phyloP scores from a whole-genome alignment of 306 rosid species.

The Begonia peltatifolia region DNA sequence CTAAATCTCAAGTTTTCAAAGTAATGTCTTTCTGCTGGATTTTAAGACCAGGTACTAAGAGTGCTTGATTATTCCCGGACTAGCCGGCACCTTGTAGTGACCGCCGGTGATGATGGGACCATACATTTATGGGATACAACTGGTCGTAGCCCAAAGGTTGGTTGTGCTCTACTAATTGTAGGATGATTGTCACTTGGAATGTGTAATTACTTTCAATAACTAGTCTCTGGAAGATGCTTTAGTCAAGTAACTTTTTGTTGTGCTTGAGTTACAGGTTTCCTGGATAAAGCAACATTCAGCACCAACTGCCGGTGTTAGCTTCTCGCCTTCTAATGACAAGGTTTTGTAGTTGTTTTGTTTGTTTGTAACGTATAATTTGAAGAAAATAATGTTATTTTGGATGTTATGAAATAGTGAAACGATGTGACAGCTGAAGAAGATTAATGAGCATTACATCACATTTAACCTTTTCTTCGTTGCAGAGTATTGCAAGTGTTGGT shows the following conservation, averaged over 20 bases:
- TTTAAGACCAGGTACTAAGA: conserved; percentile 95
- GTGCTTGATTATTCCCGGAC: conserved; percentile 92
- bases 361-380: neutral
- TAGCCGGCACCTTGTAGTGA: conserved; percentile 85
- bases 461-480: conserved; percentile 26
- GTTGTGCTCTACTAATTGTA: neutral
- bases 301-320: conserved; percentile 93
- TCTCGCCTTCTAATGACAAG: conserved; percentile 97
- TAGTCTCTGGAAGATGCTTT: neutral
- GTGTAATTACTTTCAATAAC: neutral
- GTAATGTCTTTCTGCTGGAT: conserved; percentile 42
- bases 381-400: conserved; percentile 1
- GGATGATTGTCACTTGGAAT: too few species aligned
- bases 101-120: conserved; percentile 97
- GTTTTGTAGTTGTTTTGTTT: conserved; percentile 24
- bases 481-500: conserved; percentile 92
- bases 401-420: conserved; percentile 5
- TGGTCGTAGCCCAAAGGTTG: conserved; percentile 88
- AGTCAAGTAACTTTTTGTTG: conserved; percentile 7
- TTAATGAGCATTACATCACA: conserved; percentile 12
- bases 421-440: conserved; percentile 10
- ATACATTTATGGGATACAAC: conserved; percentile 97
- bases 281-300: conserved; percentile 99
- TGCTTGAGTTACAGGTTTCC: conserved; percentile 40
- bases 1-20: conserved; percentile 20